A percentile compares a stretch with the other conserved stretches of the same genome.
Evolutionary conservation across 768 basidiomycete genomes (phyloP).

Genomic region (Tulasnella sp.): DNA sequence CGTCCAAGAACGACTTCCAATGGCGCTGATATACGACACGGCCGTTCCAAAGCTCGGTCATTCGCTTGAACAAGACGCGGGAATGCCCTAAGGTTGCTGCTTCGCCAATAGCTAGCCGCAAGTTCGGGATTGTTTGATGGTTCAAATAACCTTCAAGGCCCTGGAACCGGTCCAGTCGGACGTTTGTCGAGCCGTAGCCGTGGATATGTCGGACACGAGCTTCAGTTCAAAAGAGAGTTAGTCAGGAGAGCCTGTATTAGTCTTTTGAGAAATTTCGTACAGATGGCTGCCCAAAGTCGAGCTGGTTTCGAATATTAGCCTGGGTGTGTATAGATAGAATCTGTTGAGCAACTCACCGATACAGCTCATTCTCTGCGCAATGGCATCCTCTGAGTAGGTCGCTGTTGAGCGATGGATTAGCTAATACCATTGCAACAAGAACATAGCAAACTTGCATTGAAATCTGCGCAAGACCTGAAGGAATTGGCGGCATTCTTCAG

Average conservation of each 20-base stretch:
- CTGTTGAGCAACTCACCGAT: neutral
- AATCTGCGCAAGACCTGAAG: neutral
- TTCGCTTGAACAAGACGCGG: neutral
- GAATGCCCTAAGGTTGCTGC: neutral
- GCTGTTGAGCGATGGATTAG: neutral
- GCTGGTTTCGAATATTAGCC: neutral
- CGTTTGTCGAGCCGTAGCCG: neutral
- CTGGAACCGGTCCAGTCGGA: constrained; percentile 18
- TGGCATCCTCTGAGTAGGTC: neutral
- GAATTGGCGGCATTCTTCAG: constrained; percentile 8
- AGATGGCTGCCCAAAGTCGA: neutral
- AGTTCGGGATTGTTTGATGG: neutral
- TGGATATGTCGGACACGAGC: constrained; percentile 24
- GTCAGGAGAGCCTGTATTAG: neutral
- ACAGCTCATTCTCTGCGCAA: neutral
- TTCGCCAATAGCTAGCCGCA: neutral
- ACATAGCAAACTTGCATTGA: neutral
- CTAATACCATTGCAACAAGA: no score
- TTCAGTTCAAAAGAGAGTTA: neutral
- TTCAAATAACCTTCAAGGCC: neutral
- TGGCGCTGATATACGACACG: constrained; percentile 29
- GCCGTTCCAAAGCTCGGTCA: constrained; percentile 18
- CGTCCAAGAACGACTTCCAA: constrained; percentile 27
- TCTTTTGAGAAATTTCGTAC: neutral
- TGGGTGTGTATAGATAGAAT: no score